Evolutionary conservation across 129 eudicot species (phyloP).

Genomic region (Tanacetum coccineum): DNA sequence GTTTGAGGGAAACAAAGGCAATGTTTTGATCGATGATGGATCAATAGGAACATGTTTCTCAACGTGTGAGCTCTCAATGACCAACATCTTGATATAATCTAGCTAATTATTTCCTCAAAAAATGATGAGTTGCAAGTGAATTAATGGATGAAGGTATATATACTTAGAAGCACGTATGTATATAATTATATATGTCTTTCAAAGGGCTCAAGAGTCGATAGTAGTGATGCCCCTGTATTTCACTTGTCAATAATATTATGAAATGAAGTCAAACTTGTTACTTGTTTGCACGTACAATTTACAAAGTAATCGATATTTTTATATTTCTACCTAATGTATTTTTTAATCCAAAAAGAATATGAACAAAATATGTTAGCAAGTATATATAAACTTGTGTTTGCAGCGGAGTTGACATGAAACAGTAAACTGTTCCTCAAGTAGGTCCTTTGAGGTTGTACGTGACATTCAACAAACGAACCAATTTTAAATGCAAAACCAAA

Average conservation of each 20-base stretch:
- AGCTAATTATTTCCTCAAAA: background rate
- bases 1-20: conserved; percentile 45
- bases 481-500: no score
- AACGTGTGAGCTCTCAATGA: conserved; percentile 32
- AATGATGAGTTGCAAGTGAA: conserved; percentile 8
- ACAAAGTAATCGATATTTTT: background rate
- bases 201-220: conserved; percentile 12
- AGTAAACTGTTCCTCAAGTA: no score
- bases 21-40: conserved; percentile 50
- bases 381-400: background rate
- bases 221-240: conserved; percentile 35
- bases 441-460: no score
- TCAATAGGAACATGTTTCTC: conserved; percentile 72
- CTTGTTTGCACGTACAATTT: conserved; percentile 32
- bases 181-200: conserved; percentile 12
- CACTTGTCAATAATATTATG: conserved; percentile 9
- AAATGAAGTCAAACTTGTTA: conserved; percentile 26
- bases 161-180: background rate
- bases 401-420: background rate
- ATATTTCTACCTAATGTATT: conserved; percentile 13
- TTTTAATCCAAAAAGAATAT: background rate
- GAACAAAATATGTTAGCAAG: background rate
- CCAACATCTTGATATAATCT: conserved; percentile 23
- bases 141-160: conserved; percentile 6
- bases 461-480: no score